Percentiles rank a stretch among this genome's conserved stretches.
Conservation (phyloP, 441 rosid genomes). For the Aquilaria agallochum region DNA sequence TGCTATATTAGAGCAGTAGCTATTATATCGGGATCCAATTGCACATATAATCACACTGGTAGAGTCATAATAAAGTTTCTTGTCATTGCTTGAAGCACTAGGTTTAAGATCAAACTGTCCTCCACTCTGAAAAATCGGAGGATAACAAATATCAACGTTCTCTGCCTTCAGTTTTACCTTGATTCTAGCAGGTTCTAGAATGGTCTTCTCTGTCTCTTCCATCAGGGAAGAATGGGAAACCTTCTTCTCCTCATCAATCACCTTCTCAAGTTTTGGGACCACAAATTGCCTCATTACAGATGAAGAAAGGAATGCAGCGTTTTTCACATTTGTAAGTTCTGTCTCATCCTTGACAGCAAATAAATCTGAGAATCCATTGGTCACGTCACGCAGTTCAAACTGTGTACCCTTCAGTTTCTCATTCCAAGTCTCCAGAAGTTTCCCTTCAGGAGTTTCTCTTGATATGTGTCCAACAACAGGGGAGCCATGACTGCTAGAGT, state of each 20-base stretch:
- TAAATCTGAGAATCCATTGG: constrained; percentile 76
- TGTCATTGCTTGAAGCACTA: constrained; percentile 85
- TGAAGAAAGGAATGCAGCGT: constrained; percentile 70
- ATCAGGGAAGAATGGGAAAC: constrained; percentile 70
- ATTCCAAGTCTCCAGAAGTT: constrained; percentile 73
- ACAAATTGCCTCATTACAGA: constrained; percentile 72
- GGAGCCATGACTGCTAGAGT: constrained; percentile 27
- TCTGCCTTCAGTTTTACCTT: constrained; percentile 55
- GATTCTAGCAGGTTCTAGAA: constrained; percentile 55
- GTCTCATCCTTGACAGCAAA: constrained; percentile 66
- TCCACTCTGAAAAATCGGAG: constrained; percentile 94
- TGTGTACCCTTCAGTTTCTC: constrained; percentile 49
- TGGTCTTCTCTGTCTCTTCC: constrained; percentile 82
- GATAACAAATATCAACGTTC: constrained; percentile 86
- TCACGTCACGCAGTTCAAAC: constrained; percentile 50
- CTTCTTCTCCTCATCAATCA: constrained; percentile 85
- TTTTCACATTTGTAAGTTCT: constrained; percentile 62
- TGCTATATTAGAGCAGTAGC: constrained; percentile 87
- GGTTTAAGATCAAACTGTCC: constrained; percentile 83
- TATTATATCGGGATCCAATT: constrained; percentile 75
- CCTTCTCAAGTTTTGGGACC: constrained; percentile 77
- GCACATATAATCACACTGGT: constrained; percentile 77
- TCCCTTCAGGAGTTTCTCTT: constrained; percentile 82
- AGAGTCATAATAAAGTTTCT: constrained; percentile 66
- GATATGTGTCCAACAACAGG: constrained; percentile 69